These are phyloP conservation scores for Sporothrix phasma DNA, from an alignment of 2,329 filamentous ascomycete genomes.

Conservation along the genomic window DNA sequence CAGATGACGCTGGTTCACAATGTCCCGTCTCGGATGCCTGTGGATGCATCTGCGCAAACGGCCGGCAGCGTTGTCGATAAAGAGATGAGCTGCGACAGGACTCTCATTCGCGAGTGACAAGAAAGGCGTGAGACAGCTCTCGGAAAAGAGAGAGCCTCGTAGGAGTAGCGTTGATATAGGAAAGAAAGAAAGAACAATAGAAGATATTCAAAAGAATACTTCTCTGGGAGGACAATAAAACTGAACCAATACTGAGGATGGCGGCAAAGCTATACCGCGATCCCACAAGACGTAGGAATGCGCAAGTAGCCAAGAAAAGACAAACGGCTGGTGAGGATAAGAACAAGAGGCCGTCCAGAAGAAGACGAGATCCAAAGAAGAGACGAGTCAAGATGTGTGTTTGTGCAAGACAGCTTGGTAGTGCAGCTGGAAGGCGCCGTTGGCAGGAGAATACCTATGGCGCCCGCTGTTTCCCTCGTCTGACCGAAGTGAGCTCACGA, in stretches of 20 bases:
- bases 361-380: background rate
- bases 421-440: background rate
- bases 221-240: background rate
- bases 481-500: background rate
- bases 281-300: background rate
- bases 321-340: background rate
- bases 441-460: background rate
- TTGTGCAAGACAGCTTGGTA: background rate
- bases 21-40: background rate
- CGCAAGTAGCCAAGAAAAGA: background rate
- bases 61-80: background rate
- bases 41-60: background rate
- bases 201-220: background rate
- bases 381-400: background rate
- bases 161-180: background rate
- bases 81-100: background rate
- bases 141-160: background rate
- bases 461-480: background rate
- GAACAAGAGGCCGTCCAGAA: background rate
- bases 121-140: background rate
- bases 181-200: background rate
- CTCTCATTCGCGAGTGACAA: background rate
- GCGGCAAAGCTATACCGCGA: background rate
- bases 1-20: background rate
- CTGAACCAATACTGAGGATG: background rate